These are phyloP conservation scores for Pinguiococcus pyrenoidosus DNA, from an alignment of 108 stramenopile species.

Conservation along the genomic window DNA sequence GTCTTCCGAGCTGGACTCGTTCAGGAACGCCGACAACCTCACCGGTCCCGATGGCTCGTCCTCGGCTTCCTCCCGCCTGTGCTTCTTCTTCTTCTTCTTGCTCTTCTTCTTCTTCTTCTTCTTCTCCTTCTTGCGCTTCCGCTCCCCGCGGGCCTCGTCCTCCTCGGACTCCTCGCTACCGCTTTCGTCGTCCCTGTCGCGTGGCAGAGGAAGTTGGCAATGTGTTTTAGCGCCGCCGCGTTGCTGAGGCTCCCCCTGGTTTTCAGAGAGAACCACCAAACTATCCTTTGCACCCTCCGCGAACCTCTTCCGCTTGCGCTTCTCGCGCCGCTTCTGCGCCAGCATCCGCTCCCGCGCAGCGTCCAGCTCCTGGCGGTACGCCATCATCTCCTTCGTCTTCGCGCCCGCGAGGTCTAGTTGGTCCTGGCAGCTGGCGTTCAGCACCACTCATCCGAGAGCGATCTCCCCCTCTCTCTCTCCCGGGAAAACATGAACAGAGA, in stretches of 20 bases:
- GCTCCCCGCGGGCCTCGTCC: background rate
- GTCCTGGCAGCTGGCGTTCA: conserved; percentile 80
- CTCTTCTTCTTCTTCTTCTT: conserved; percentile 3
- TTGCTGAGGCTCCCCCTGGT: background rate
- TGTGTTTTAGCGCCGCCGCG: background rate
- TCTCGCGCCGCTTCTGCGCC: conserved; percentile 41
- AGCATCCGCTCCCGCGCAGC: conserved; percentile 59
- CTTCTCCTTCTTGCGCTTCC: conserved; percentile 1
- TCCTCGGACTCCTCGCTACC: background rate
- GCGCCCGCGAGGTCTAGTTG: conserved; percentile 63
- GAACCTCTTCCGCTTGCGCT: conserved; percentile 38
- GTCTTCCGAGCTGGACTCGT: too few species aligned
- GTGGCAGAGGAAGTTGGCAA: background rate
- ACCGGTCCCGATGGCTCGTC: too few species aligned
- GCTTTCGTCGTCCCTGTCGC: background rate
- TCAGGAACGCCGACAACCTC: too few species aligned
- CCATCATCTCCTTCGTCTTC: conserved; percentile 81
- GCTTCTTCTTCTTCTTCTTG: too few species aligned
- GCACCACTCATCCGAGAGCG: too few species aligned
- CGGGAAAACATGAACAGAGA: too few species aligned
- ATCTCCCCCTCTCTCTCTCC: too few species aligned
- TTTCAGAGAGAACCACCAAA: background rate
- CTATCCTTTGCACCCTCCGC: background rate
- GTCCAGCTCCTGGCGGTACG: conserved; percentile 77
- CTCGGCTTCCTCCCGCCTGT: too few species aligned